Evolutionary conservation across 768 basidiomycete genomes (phyloP).

Genomic region (Macrolepiota fuliginosa): DNA sequence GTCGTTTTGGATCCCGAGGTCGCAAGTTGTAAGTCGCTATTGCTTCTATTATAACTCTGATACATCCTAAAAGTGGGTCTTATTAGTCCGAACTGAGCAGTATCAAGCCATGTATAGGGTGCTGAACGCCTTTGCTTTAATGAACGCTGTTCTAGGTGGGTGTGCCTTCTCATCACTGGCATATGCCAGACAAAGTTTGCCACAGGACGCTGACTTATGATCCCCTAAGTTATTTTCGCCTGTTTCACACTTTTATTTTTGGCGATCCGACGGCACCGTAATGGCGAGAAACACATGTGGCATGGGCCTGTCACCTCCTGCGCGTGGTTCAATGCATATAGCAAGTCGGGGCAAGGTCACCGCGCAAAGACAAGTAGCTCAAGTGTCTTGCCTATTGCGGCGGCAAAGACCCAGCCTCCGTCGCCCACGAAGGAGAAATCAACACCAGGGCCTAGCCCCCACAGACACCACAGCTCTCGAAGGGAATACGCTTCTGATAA

Average conservation of each 20-base stretch:
- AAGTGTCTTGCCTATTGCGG: conserved; percentile 36
- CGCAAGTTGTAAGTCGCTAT: conserved; percentile 58
- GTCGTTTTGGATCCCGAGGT: conserved; percentile 52
- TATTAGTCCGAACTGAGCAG: conserved; percentile 76
- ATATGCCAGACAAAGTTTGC: background rate
- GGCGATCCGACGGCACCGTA: conserved; percentile 39
- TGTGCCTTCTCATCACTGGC: conserved; percentile 12
- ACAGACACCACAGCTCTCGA: conserved; percentile 24
- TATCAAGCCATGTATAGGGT: conserved; percentile 90
- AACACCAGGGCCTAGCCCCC: conserved; percentile 24
- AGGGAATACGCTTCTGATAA: conserved; percentile 18
- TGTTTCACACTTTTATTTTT: conserved; percentile 36
- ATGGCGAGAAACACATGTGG: conserved; percentile 61
- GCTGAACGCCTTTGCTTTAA: conserved; percentile 74
- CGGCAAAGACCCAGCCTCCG: conserved; percentile 18
- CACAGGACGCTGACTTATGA: conserved; percentile 10
- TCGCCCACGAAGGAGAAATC: conserved; percentile 20
- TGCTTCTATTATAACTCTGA: background rate
- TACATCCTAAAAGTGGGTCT: conserved; percentile 4
- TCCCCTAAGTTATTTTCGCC: conserved; percentile 32
- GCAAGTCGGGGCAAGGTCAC: conserved; percentile 32
- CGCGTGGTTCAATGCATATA: conserved; percentile 66
- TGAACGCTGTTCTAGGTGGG: conserved; percentile 72
- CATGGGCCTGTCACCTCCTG: conserved; percentile 65
- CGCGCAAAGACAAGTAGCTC: conserved; percentile 34